phyloP scores from a whole-genome alignment of 768 basidiomycete species.

The Sarcomyxa edulis region DNA sequence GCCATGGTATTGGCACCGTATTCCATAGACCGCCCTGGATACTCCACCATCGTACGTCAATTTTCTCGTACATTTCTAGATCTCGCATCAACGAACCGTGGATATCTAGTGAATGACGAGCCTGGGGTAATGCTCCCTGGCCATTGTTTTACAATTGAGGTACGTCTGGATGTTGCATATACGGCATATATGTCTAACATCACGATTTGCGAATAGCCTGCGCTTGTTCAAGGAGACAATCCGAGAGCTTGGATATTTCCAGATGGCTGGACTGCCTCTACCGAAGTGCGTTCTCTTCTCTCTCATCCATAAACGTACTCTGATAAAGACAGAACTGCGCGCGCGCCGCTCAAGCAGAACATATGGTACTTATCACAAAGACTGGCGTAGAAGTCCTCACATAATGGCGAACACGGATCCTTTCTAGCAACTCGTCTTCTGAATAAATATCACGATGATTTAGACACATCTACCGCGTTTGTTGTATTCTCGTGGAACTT shows the following conservation, averaged over 20 bases:
- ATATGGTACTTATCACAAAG: conserved; percentile 83
- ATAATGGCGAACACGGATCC: too few relatives aligned
- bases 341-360: conserved; percentile 81
- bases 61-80: neutral
- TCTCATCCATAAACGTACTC: neutral
- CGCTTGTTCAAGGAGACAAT: conserved; percentile 69
- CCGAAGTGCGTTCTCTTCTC: conserved; percentile 49
- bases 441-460: too few relatives aligned
- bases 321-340: conserved; percentile 58
- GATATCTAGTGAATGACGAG: conserved; percentile 68
- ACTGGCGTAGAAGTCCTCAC: conserved; percentile 78
- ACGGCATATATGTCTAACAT: neutral
- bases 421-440: too few relatives aligned
- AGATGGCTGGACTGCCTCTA: conserved; percentile 92
- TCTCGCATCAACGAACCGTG: neutral
- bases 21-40: conserved; percentile 88
- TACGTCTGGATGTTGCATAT: conserved; percentile 19
- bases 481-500: too few relatives aligned
- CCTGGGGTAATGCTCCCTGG: conserved; percentile 79
- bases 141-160: conserved; percentile 93
- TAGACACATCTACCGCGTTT: too few relatives aligned
- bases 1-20: conserved; percentile 80
- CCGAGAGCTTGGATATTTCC: conserved; percentile 74
- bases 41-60: conserved; percentile 59
- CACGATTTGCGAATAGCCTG: conserved; percentile 48